Base-by-base conservation (phyloP, 768 basidiomycete genomes). In the Lactarius hatsudake region DNA sequence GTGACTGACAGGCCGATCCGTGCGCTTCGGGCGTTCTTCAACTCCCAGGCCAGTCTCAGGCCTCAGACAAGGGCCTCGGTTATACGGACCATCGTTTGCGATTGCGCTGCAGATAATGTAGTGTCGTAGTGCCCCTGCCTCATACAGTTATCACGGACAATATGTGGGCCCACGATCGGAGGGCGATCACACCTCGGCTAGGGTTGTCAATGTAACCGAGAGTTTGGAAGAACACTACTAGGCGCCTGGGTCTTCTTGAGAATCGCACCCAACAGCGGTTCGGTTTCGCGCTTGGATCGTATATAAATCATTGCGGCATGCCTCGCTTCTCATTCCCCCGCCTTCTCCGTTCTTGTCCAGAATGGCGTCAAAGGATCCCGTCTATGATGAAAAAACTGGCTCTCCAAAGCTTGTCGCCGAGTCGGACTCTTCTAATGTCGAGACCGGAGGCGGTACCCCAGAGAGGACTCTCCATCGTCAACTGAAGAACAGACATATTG, bases 401-500 rank as follows among this genome's bases (percentile, higher is more conserved):
- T 5, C 40, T 28, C 9, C 48, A 4, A 68, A 59, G 18, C 0
- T 26, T 4, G 30, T 13, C 36, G 13, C 8, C 12, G 67, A 59
- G 4, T 32, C 55, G 5, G 20, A 48, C 32, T 51, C 56, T 42
- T 53, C 62, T 5, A 20, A 42, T 28, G 32, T 57, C 36, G 63
- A 62, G 26, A 30, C 53, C 15, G 54, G 38, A 13, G 61, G 54
- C 4, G 60, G 23, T 8, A 20, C 9, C 23, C 60, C 53, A 15
- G 63, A 55, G 40, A 59, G 28, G n/a, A 73, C 59, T 30, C 67
- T 75, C 59, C 69, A 75, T 63, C 72, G 73, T 26, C 73, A 75
- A 60, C 71, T 75, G 63, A 76, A 76, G 69, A 90, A 89, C 72
- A 80, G 91, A 17, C 91, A 92, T 75, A 83, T 93, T 69, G 88